These are phyloP conservation scores for Wickerhamomyces hampshirensis DNA, from an alignment of 805 yeast species.

Conservation along the genomic window DNA sequence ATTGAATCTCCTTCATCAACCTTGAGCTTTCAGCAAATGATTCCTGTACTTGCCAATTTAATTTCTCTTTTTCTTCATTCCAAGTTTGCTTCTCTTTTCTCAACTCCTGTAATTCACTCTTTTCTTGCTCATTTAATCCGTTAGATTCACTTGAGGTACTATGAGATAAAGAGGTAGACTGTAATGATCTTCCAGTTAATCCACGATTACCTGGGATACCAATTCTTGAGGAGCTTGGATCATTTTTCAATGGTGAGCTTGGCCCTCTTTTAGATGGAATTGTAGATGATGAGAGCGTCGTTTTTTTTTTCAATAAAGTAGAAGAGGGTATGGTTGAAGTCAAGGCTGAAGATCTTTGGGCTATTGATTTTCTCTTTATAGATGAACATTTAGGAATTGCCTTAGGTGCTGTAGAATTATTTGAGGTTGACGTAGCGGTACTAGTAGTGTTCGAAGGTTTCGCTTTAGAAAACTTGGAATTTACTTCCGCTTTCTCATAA, in stretches of 20 bases:
- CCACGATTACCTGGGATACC: conserved; percentile 24
- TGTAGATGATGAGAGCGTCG: conserved; percentile 20
- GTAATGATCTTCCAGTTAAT: conserved; percentile 39
- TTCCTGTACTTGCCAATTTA: conserved; percentile 24
- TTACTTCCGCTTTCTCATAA: conserved; percentile 51
- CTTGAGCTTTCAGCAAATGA: conserved; percentile 24
- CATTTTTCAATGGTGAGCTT: conserved; percentile 59
- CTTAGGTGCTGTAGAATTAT: conserved; percentile 12
- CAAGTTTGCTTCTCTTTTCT: conserved; percentile 45
- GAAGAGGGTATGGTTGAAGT: conserved; percentile 6
- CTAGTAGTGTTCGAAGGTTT: conserved; percentile 25
- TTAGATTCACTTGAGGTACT: conserved; percentile 2
- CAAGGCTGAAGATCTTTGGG: conserved; percentile 8
- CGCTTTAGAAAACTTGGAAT: conserved; percentile 30
- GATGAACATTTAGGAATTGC: conserved; percentile 3
- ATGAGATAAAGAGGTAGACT: conserved; percentile 23
- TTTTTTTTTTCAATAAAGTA: conserved; percentile 9
- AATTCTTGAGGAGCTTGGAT: conserved; percentile 23
- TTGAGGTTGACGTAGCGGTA: conserved; percentile 9
- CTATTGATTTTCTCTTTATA: conserved; percentile 10
- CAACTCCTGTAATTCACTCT: conserved; percentile 44
- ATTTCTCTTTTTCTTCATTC: conserved; percentile 28
- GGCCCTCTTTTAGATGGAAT: conserved; percentile 69
- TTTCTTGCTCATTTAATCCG: conserved; percentile 19
- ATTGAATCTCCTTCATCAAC: conserved; percentile 25